Base-by-base conservation (phyloP, 1,284 basidiomycete genomes). In the Apiotrichum porosum region DNA sequence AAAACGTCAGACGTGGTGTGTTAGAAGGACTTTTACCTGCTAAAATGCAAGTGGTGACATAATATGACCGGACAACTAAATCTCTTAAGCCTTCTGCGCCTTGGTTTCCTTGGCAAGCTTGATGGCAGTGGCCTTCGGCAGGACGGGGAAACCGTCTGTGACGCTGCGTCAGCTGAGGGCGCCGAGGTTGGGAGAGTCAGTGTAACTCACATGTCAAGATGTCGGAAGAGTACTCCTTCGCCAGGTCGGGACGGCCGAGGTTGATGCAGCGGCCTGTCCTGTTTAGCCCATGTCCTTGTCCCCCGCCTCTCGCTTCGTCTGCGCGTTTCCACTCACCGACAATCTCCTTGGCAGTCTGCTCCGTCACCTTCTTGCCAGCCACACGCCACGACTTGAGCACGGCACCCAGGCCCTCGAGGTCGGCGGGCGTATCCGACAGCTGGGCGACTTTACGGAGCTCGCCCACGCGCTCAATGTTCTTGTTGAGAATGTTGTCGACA, bases 201-300 rank as follows among this genome's bases (percentile, higher is more conserved):
- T n/a, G 5, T 6, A 17, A 52, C 50, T 44, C 23, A 56, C 54
- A 57, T 31, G 47, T 39, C 46, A 52, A 35, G 35, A 36, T 35
- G 51, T 57, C 40, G 6, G 19, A 10, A 22, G 28, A 37, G 40
- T 45, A 53, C 39, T 45, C 39, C 21, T 51, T 34, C 10, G 55
- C 55, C n/a, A 57, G 44, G 33, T 57, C 55, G 17, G 49, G 39
- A 28, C 51, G 47, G 9, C 49, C 51, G 21, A 57, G 49, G 45
- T 51, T 51, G 46, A 57, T 45, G 43, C 55, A 57, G 23, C 55
- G 55, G 23, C 55, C 52, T 54, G 42, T n/a, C 8, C 15, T 23
- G 21, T 32, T 31, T n/a, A n/a, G n/a, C n/a, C n/a, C n/a, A n/a
- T n/a, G 26, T 28, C 8, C 26, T 28, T 12, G 26, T 28, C 8